Evolutionary conservation across 805 yeast species (phyloP).

Genomic region (Brettanomyces anomalus): DNA sequence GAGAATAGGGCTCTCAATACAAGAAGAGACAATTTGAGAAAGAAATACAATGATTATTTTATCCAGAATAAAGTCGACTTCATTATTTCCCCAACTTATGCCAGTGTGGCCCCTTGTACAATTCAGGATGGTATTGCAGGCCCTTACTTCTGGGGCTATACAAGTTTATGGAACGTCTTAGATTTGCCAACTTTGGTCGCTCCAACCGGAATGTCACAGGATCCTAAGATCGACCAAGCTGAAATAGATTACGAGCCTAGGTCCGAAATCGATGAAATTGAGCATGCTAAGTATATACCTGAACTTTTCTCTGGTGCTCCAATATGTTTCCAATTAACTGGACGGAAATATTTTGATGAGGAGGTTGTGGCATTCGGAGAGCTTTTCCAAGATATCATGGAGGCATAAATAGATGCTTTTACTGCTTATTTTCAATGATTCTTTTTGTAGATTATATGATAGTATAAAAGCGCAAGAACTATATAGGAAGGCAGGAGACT

Average conservation of each 20-base stretch:
- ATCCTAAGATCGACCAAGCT: conserved; percentile 39
- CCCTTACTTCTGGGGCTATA: conserved; percentile 73
- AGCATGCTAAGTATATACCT: conserved; percentile 38
- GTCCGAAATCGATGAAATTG: conserved; percentile 39
- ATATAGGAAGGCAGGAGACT: too few species aligned
- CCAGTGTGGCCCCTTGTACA: conserved; percentile 64
- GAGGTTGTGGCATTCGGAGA: conserved; percentile 37
- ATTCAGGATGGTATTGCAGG: conserved; percentile 32
- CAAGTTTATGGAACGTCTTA: conserved; percentile 61
- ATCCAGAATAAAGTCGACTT: conserved; percentile 51
- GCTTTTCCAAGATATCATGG: conserved; percentile 19
- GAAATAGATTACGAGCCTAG: conserved; percentile 33
- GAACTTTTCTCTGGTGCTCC: conserved; percentile 44
- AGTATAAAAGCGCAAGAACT: too few species aligned
- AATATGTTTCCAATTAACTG: conserved; percentile 42
- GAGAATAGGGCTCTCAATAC: conserved; percentile 49
- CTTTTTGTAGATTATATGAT: too few species aligned
- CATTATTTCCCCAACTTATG: conserved; percentile 58
- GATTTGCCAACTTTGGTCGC: conserved; percentile 61
- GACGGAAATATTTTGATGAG: conserved; percentile 48
- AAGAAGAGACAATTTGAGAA: conserved; percentile 50
- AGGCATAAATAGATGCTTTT: conserved; percentile 6
- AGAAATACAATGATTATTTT: conserved; percentile 46
- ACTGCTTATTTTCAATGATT: not conserved
- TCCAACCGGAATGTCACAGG: conserved; percentile 56